These are phyloP conservation scores for Aureobasidium pullulans DNA, from an alignment of 2,329 filamentous ascomycete genomes.

Conservation along the genomic window DNA sequence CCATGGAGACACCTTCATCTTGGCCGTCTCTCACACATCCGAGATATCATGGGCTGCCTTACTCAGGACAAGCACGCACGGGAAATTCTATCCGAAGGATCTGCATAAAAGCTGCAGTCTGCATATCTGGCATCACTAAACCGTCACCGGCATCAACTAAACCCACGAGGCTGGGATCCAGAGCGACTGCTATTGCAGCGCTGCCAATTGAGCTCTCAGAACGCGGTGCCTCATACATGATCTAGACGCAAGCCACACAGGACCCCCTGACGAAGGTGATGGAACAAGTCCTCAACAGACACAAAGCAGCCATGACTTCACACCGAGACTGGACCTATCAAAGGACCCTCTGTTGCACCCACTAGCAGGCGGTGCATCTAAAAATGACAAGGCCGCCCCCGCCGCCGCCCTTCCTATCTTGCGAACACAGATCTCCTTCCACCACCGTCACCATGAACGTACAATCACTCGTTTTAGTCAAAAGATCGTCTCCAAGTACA, in stretches of 20 bases:
- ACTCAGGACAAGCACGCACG: neutral
- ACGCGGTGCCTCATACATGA: neutral
- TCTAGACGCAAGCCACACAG: neutral
- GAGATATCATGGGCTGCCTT: neutral
- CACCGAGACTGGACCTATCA: constrained; percentile 1
- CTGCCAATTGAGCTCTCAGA: too few species aligned
- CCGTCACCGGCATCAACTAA: neutral
- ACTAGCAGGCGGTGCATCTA: neutral
- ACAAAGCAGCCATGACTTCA: neutral
- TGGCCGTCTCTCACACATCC: too few species aligned
- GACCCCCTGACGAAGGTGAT: neutral
- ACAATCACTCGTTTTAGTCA: neutral
- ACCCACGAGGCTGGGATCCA: too few species aligned
- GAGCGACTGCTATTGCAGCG: too few species aligned
- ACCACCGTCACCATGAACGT: neutral
- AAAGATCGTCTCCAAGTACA: neutral
- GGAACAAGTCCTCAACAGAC: neutral
- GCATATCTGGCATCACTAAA: neutral
- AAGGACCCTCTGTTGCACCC: too few species aligned
- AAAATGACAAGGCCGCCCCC: too few species aligned
- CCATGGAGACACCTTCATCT: too few species aligned
- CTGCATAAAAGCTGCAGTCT: neutral
- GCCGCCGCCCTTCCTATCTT: neutral
- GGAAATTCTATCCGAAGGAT: neutral
- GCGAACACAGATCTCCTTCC: neutral